Evolutionary conservation across 2,329 filamentous ascomycete genomes (phyloP).

Genomic region (Ceratocystis diversiconidia): DNA sequence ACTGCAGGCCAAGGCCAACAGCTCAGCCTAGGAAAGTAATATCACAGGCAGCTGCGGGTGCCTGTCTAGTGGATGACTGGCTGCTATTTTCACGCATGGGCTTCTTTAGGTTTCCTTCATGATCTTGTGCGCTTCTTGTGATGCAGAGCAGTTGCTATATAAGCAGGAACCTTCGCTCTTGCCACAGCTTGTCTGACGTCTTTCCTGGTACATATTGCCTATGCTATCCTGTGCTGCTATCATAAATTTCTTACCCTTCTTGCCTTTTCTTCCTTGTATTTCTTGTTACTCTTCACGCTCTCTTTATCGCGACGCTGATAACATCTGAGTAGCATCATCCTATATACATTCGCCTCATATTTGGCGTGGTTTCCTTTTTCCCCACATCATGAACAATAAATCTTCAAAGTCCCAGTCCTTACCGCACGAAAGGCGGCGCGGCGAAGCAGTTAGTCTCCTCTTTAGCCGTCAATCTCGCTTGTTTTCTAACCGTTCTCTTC

Average conservation of each 20-base stretch:
- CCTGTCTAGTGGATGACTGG: background rate
- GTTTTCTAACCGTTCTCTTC: no score
- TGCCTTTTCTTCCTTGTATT: background rate
- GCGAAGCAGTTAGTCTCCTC: slow-evolving; percentile 54
- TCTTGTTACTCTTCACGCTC: background rate
- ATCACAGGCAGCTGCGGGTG: background rate
- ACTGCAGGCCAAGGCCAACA: background rate
- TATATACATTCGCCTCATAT: background rate
- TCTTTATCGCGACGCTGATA: background rate
- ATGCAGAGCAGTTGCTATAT: background rate
- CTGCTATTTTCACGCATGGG: no score
- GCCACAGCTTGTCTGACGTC: background rate
- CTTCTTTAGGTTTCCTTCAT: background rate
- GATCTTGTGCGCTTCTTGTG: background rate
- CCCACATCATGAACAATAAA: slow-evolving; percentile 36
- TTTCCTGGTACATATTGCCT: background rate
- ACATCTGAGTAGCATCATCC: background rate
- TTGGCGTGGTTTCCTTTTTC: background rate
- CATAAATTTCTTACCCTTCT: background rate
- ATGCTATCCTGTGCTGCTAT: background rate
- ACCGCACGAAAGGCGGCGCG: slow-evolving; percentile 67
- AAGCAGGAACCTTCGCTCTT: background rate
- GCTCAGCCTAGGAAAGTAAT: no score
- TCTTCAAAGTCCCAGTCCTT: slow-evolving; percentile 40
- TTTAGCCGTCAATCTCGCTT: background rate